phyloP scores from a whole-genome alignment of 331 rosid species.

The Phaseolus coccineus region DNA sequence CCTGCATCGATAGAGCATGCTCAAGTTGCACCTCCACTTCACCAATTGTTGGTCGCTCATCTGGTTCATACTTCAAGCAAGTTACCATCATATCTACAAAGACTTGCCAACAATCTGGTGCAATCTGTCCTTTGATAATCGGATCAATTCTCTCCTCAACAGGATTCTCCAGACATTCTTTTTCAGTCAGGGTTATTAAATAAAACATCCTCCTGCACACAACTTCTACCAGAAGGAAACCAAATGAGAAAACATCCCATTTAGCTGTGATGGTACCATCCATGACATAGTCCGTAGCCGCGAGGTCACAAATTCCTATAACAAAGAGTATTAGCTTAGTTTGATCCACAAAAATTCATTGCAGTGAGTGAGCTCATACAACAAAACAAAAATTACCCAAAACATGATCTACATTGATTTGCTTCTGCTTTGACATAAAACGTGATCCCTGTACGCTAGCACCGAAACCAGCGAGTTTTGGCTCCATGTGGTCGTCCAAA shows the following conservation, averaged over 20 bases:
- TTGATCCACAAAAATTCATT: neutral
- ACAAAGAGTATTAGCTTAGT: neutral
- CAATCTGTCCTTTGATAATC: neutral
- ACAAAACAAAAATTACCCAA: neutral
- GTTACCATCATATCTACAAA: neutral
- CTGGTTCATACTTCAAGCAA: neutral
- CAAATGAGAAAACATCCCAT: conserved; percentile 17
- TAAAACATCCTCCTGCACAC: neutral
- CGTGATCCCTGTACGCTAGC: neutral
- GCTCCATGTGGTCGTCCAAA: conserved; percentile 15
- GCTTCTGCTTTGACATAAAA: neutral
- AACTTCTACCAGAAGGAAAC: neutral
- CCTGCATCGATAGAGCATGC: neutral
- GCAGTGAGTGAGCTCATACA: neutral
- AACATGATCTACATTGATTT: neutral
- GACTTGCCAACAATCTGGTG: neutral
- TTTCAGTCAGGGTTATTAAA: neutral
- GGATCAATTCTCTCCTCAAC: neutral
- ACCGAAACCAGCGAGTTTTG: conserved; percentile 24
- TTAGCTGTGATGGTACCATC: neutral
- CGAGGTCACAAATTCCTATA: neutral
- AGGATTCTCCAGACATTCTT: neutral
- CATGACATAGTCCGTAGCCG: neutral
- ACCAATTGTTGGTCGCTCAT: neutral
- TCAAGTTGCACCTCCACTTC: conserved; percentile 16